Evolutionary conservation across 2,329 filamentous ascomycete species (phyloP).

Genomic region (Juglanconis sp.): DNA sequence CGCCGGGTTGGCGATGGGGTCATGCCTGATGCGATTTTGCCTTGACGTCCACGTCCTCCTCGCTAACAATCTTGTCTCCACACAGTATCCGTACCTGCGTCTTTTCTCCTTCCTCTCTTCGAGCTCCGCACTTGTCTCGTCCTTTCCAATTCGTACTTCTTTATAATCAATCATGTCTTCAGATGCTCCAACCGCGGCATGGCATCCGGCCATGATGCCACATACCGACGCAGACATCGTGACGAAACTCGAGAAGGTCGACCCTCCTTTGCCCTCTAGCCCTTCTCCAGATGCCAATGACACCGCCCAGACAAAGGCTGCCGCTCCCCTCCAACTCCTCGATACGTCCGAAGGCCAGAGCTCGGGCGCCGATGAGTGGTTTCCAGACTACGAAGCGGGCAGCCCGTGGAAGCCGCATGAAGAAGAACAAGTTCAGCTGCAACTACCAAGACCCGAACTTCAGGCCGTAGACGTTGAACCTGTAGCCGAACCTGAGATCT

Average conservation of each 20-base stretch:
- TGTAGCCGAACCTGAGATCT: background rate
- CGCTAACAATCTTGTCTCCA: background rate
- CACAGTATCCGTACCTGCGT: conserved; percentile 13
- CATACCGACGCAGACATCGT: conserved; percentile 29
- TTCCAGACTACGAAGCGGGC: conserved; percentile 28
- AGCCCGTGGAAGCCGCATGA: conserved; percentile 21
- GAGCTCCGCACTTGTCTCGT: conserved; percentile 10
- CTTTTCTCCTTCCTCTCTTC: conserved; percentile 12
- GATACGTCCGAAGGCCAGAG: conserved; percentile 16
- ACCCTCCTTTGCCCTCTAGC: conserved; percentile 1
- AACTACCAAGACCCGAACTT: background rate
- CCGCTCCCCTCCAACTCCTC: background rate
- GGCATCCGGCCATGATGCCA: conserved; percentile 53
- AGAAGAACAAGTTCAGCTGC: conserved; percentile 7
- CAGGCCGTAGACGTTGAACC: background rate
- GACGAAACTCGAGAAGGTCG: conserved; percentile 4
- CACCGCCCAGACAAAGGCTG: background rate
- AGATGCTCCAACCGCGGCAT: conserved; percentile 40
- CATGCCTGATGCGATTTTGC: background rate
- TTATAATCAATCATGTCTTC: conserved; percentile 36
- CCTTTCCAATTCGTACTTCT: conserved; percentile 8
- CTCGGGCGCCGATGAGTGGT: conserved; percentile 26
- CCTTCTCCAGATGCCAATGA: conserved; percentile 1
- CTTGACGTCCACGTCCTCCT: background rate
- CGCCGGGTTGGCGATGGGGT: background rate